Conservation (phyloP, 257 asterid species). For the Linaria vulgaris region DNA sequence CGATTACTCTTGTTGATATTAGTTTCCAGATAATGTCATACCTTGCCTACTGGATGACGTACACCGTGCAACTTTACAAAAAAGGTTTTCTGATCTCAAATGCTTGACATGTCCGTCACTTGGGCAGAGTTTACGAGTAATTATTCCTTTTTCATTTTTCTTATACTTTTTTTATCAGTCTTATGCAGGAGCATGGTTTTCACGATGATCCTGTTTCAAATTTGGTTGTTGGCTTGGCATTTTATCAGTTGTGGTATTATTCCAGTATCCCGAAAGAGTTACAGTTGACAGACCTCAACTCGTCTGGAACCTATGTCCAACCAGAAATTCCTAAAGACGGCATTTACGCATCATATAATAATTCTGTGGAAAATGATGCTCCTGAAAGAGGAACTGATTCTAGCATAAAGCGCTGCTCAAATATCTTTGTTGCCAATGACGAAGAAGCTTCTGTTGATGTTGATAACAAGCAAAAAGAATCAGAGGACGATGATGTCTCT, state of each 20-base stretch:
- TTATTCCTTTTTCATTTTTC: constrained; percentile 17
- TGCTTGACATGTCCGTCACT: neutral
- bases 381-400: constrained; percentile 39
- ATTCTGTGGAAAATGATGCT: constrained; percentile 43
- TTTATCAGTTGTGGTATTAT: constrained; percentile 76
- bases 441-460: constrained; percentile 41
- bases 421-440: constrained; percentile 63
- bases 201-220: constrained; percentile 57
- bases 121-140: constrained; percentile 7
- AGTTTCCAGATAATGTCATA: neutral
- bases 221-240: constrained; percentile 74
- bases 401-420: constrained; percentile 37
- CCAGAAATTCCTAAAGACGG: constrained; percentile 39
- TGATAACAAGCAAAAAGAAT: constrained; percentile 25
- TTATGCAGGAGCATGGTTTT: constrained; percentile 67
- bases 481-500: constrained; percentile 36
- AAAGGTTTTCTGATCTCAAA: neutral
- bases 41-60: constrained; percentile 1
- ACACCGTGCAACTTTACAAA: no score
- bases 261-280: constrained; percentile 55
- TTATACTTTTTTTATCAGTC: constrained; percentile 40
- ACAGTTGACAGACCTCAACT: constrained; percentile 45
- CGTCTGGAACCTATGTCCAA: constrained; percentile 30
- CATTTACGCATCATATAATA: constrained; percentile 35
- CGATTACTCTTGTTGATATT: constrained; percentile 5